phyloP scores from a whole-genome alignment of 345 rosid species.

The Streptanthus diversifolius region DNA sequence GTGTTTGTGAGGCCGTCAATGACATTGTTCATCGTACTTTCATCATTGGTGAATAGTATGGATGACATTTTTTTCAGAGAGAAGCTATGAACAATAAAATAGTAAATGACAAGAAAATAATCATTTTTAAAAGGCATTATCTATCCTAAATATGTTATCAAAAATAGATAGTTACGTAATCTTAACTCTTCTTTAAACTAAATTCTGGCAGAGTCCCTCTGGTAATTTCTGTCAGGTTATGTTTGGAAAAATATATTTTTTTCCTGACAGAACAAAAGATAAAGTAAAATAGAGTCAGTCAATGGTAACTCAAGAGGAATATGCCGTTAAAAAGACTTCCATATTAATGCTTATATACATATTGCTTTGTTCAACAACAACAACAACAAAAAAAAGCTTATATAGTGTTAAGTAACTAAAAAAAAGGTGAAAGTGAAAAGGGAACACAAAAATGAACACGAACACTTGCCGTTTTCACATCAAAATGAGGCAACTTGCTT shows the following conservation, averaged over 20 bases:
- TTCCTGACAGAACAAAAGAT: too few relatives aligned
- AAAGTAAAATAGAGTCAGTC: too few relatives aligned
- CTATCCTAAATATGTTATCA: background rate
- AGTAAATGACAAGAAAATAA: background rate
- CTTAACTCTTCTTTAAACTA: background rate
- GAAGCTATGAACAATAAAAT: background rate
- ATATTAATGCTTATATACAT: too few relatives aligned
- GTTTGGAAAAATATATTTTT: too few relatives aligned
- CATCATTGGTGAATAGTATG: background rate
- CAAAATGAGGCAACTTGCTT: background rate
- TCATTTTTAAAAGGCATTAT: background rate
- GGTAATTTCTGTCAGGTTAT: too few relatives aligned
- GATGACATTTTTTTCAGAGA: background rate
- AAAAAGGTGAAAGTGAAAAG: background rate
- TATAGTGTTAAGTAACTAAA: background rate
- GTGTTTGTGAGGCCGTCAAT: too few relatives aligned
- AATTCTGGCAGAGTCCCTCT: background rate
- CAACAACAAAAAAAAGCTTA: too few relatives aligned
- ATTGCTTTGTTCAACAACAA: too few relatives aligned
- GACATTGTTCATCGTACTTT: too few relatives aligned
- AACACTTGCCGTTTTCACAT: background rate
- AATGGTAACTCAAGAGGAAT: background rate
- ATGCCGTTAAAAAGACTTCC: background rate
- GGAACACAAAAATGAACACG: background rate
- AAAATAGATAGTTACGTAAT: background rate